phyloP scores from a whole-genome alignment of 768 basidiomycete genomes.

The Mycena epipterygia region DNA sequence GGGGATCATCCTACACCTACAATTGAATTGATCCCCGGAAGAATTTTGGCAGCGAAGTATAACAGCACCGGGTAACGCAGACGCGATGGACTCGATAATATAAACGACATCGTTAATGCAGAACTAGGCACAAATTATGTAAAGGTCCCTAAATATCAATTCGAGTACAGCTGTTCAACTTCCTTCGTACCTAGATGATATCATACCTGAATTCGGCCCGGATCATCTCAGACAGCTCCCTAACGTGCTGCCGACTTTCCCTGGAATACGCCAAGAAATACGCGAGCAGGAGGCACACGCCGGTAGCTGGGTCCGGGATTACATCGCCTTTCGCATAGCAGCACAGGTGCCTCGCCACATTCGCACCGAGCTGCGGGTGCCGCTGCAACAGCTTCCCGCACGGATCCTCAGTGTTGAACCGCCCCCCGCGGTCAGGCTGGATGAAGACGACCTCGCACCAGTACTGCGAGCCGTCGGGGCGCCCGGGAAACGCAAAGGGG shows the following conservation, averaged over 20 bases:
- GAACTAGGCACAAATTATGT: too few species aligned
- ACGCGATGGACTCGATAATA: too few species aligned
- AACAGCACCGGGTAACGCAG: too few species aligned
- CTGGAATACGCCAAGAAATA: constrained; percentile 27
- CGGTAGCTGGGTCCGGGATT: constrained; percentile 26
- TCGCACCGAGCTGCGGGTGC: constrained; percentile 4
- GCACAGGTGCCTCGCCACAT: constrained; percentile 15
- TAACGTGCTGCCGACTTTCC: constrained; percentile 13
- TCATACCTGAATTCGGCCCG: constrained; percentile 23
- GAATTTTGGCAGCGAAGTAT: too few species aligned
- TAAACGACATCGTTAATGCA: too few species aligned
- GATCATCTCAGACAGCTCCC: constrained; percentile 21
- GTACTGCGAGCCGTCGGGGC: constrained; percentile 29
- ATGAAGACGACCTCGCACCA: constrained; percentile 32
- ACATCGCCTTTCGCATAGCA: constrained; percentile 22
- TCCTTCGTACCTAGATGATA: not conserved
- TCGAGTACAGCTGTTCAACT: too few species aligned
- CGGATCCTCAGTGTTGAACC: constrained; percentile 12
- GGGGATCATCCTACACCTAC: too few species aligned
- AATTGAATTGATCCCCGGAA: too few species aligned
- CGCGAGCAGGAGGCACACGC: constrained; percentile 25
- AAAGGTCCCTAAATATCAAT: too few species aligned
- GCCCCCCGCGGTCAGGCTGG: constrained; percentile 24
- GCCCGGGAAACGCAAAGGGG: constrained; percentile 5
- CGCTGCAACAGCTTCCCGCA: constrained; percentile 19